A percentile compares a stretch with the other conserved stretches of the same genome.
These are phyloP conservation scores for Bullera alba DNA, from an alignment of 768 basidiomycete genomes.

Conservation along the genomic window DNA sequence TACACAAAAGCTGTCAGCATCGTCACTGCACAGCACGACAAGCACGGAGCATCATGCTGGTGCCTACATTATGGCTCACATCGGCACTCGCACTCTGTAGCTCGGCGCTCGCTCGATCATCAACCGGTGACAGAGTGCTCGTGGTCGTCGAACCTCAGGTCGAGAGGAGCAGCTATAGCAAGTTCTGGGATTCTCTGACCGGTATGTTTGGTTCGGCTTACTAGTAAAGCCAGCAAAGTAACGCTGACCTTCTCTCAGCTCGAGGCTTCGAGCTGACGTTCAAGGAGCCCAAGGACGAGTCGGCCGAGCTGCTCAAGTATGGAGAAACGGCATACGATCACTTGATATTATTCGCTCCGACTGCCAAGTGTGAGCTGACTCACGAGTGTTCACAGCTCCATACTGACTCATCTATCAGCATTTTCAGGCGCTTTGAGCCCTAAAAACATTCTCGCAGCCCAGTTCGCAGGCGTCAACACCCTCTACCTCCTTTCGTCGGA, in stretches of 20 bases:
- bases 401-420: conserved; percentile 51
- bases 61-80: too few species aligned
- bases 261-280: conserved; percentile 81
- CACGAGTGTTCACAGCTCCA: neutral
- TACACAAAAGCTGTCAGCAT: too few species aligned
- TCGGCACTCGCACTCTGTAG: conserved; percentile 3
- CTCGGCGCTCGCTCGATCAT: conserved; percentile 27
- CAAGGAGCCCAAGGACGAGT: conserved; percentile 69
- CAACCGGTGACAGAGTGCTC: conserved; percentile 53
- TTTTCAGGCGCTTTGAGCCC: conserved; percentile 72
- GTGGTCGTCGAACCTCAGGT: conserved; percentile 71
- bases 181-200: conserved; percentile 73
- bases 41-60: too few species aligned
- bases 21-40: too few species aligned
- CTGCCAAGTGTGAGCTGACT: conserved; percentile 64
- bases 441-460: conserved; percentile 51
- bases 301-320: conserved; percentile 61
- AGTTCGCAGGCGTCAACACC: conserved; percentile 61
- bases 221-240: too few species aligned
- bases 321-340: conserved; percentile 73
- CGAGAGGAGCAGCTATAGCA: conserved; percentile 63
- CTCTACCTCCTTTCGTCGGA: conserved; percentile 67
- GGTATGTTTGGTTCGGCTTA: conserved; percentile 50
- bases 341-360: conserved; percentile 76
- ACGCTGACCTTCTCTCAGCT: conserved; percentile 49